Evolutionary conservation across 108 stramenopile species (phyloP).

Genomic region (Phaeodactylum tricornutum): DNA sequence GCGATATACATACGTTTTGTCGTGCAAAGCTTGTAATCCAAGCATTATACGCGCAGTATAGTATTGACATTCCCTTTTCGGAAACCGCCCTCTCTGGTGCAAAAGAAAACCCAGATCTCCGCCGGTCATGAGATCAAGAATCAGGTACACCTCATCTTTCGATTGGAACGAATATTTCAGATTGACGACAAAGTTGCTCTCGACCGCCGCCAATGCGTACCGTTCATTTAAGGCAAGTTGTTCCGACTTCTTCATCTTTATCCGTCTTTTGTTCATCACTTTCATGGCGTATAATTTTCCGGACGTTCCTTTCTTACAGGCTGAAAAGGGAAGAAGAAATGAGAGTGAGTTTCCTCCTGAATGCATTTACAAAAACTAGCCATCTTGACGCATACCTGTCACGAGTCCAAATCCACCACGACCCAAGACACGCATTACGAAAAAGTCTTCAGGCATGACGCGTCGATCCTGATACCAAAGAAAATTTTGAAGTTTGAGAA

Average conservation of each 20-base stretch:
- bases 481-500: constrained; percentile 47
- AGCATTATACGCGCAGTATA: constrained; percentile 90
- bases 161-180: constrained; percentile 93
- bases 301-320: constrained; percentile 89
- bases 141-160: constrained; percentile 80
- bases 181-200: constrained; percentile 91
- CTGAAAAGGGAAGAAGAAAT: constrained; percentile 10
- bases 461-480: constrained; percentile 64
- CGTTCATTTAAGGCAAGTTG: constrained; percentile 86
- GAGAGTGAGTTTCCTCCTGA: neutral
- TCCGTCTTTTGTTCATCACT: constrained; percentile 93
- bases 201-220: constrained; percentile 66
- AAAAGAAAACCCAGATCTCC: constrained; percentile 86
- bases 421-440: constrained; percentile 87
- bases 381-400: constrained; percentile 52
- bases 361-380: neutral
- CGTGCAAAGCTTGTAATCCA: constrained; percentile 84
- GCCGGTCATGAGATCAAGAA: constrained; percentile 96
- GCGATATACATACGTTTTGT: constrained; percentile 81
- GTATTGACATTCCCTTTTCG: constrained; percentile 65
- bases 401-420: constrained; percentile 92
- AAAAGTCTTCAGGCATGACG: constrained; percentile 85
- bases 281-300: constrained; percentile 97
- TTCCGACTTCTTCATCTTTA: constrained; percentile 89
- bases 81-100: constrained; percentile 65